Base-by-base conservation (phyloP, 2,329 filamentous ascomycete genomes). In the Tolypocladium tropicale region DNA sequence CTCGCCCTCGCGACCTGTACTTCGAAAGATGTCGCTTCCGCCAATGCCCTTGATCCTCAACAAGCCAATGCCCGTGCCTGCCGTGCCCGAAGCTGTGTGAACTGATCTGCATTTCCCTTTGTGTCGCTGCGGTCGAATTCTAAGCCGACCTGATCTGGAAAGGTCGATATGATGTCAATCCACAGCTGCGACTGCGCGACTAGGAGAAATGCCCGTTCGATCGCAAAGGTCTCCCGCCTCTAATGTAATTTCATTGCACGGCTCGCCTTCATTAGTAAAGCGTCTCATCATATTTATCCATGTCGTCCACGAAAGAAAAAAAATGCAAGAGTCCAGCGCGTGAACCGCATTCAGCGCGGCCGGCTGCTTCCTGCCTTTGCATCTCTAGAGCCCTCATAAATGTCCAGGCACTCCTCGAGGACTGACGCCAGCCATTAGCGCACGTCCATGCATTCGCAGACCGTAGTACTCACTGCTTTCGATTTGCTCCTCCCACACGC, bases 401-500 rank as follows among this genome's bases (percentile, higher is more conserved):
- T 67, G 57, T 79, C 76, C 3, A 79, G 63, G 46, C 71, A 74
- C 52, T 73, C 71, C 57, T 70, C 70, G 23, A 75, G 64, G 43
- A 73, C 70, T 72, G 53, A 7, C 7, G 10, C 12, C 32, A 11
- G 2, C 7, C 11, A 21, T 57, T 53, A 57, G 53, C 34, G 2
- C 30, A 36, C 2, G 9, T 33, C 6, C 16, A 3, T 7, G 9
- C n/a, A 33, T 16, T n/a, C 28, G 2, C 12, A 21, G 36, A 16
- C 6, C 9, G 11, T 3, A n/a, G 23, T 3, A 39, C 89, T 73
- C 77, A 96, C 92, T 80, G 57, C 82, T 81, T 63, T 94, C 82
- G 63, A 97, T 96, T 67, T 89, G 85, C 68, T 97, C 92, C 72
- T 97, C 94, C 83, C 90, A 95, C 30, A 97, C 89, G 10, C 94